Percentiles rank a stretch among this genome's conserved stretches.
These are phyloP conservation scores for Verticillium tricorpus DNA, from an alignment of 2,329 filamentous ascomycete species.

Conservation along the genomic window DNA sequence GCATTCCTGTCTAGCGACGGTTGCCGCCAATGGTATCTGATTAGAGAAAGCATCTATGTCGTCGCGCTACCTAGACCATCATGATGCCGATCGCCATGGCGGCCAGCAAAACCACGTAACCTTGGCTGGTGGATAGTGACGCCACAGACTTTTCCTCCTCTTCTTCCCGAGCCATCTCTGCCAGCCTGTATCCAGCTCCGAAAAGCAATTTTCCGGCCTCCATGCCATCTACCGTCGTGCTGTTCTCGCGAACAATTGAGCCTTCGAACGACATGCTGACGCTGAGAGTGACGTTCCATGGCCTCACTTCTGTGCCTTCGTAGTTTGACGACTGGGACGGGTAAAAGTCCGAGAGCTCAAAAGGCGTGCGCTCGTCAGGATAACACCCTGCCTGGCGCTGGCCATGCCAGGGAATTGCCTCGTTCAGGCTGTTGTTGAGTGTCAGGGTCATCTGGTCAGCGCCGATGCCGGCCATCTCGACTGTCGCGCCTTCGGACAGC, in stretches of 20 bases:
- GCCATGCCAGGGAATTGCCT: neutral
- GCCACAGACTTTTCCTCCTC: neutral
- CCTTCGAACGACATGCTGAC: conserved; percentile 7
- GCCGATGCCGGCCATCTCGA: conserved; percentile 9
- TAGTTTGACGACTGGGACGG: neutral
- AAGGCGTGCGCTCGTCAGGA: neutral
- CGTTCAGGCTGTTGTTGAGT: conserved; percentile 7
- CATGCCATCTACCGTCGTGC: conserved; percentile 3
- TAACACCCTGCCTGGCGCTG: neutral
- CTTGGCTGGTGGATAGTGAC: neutral
- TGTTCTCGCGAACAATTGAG: conserved; percentile 11
- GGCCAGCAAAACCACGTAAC: neutral
- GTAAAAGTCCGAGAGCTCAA: conserved; percentile 7
- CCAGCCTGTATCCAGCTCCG: neutral
- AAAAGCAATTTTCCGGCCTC: neutral
- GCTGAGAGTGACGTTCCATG: neutral
- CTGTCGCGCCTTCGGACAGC: conserved; percentile 9
- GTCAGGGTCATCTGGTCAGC: conserved; percentile 6
- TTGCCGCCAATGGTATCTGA: too few relatives aligned
- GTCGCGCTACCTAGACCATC: neutral
- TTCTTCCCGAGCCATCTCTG: neutral
- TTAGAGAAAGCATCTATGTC: too few relatives aligned
- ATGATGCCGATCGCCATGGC: neutral
- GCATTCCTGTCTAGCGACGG: too few relatives aligned
- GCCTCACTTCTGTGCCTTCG: neutral